Base-by-base conservation (phyloP, 345 rosid species). In the Lenwebbia sp. region DNA sequence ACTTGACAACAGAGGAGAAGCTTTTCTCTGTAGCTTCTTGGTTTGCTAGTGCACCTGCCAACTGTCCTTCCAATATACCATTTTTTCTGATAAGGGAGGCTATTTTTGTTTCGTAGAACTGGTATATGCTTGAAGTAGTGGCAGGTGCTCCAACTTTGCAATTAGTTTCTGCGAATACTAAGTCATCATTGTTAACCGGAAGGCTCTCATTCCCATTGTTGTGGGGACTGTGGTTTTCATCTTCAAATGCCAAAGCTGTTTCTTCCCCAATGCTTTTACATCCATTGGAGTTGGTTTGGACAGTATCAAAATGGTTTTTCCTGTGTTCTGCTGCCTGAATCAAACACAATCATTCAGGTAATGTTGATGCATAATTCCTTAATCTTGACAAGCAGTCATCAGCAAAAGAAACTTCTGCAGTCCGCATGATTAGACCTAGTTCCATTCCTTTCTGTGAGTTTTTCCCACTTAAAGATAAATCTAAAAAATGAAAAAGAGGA, bases 1-100 rank as follows among this genome's bases (percentile, higher is more conserved):
- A 92, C 89, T 92, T 96, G 65, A 92, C 85, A 37, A 91, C 93
- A n/a, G 98, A 90, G 5, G 98, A 92, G 53, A 94, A 86, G 84
- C 88, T 94, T 87, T 92, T 96, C 90, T 97, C 99, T 26, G 94
- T 93, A 19, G 91, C 93, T 87, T 95, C 96, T 90, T 90, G 93
- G 87, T 93, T 93, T 11, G 94, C 91, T 83, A 90, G 84, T 87
- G 98, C 96, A 65, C 94, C 93, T 19, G 92, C 94, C 86, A 96
- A 86, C 89, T 96, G 96, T 86, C 93, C 98, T 90, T 97, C 99
- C 40, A 94, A 90, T 41, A 91, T 86, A 84, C 94, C 96, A 54
- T 96, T 96, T 88, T 93, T 94, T 89, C 95, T 91, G 84, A 93
- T 92, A 4, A 97, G 91, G 83, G 95, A 85, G 25, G 95, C 90